Base-by-base conservation (phyloP, 768 basidiomycete species). In the Amanita subjunquillea region DNA sequence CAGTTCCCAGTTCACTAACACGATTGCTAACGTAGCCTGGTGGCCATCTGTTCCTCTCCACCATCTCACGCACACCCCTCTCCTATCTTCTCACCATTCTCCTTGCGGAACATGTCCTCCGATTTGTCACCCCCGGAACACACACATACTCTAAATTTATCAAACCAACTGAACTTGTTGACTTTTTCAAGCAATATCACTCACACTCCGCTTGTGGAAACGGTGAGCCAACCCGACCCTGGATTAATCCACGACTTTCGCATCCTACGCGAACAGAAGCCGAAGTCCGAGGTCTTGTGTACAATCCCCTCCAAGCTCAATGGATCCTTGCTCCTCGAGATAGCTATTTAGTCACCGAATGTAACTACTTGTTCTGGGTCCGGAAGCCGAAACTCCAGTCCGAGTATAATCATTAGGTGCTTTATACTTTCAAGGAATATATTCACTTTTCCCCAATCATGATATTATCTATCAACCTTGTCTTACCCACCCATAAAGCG, bases 1-100 rank as follows among this genome's bases (percentile, higher is more conserved):
- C 6, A 34, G 29, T 8, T 34, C 37, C 23, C 5, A 48, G 25
- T 5, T 30, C 17, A 12, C 9, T 7, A 22, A 40, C 47, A 42
- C 23, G 23, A 12, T 9, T 7, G 30, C 37, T 29, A 13, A 9
- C 8, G 39, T 17, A 53, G 93, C 96, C 96, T 9, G 93, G 93
- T 4, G 95, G 96, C 3, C 91, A 95, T 62, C 78, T 99, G 15
- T 88, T 98, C 72, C 75, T 99, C 36, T 97, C 94, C 10, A 98
- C 95, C 12, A 88, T 99, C 57, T 83, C 95, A 0, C 88, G 96
- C 37, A 77, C 76, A 36, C 70, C 75, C 3, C 69, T 78, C 30
- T 65, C 76, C 9, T 77, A 78, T 55, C 64, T 71, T 54, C 71
- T 78, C 44, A 77, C 75, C 8, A 76, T 78, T 53, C 60, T 78